phyloP scores from a whole-genome alignment of 352 stramenopile species.

The Globisporangium irregulare region DNA sequence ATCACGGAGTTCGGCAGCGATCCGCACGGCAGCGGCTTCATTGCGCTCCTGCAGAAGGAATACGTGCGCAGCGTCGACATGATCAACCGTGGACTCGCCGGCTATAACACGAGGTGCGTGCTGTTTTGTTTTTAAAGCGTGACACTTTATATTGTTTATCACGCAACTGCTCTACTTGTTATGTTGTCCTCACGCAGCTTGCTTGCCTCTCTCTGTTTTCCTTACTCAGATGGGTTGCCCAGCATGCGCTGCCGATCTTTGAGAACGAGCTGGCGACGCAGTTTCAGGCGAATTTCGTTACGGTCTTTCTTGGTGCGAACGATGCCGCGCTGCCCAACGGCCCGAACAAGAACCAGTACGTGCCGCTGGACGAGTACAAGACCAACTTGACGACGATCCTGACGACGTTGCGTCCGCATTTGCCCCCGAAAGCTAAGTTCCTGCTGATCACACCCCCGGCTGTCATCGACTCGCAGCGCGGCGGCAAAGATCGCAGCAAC shows the following conservation, averaged over 20 bases:
- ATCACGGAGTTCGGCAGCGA: conserved; percentile 55
- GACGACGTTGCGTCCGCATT: conserved; percentile 16
- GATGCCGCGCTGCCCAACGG: conserved; percentile 44
- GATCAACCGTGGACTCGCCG: conserved; percentile 50
- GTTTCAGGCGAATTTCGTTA: conserved; percentile 36
- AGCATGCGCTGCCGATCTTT: conserved; percentile 41
- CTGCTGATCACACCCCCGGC: conserved; percentile 48
- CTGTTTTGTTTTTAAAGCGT: neutral
- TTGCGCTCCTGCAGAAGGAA: conserved; percentile 37
- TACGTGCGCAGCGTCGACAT: conserved; percentile 58
- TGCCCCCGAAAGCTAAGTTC: conserved; percentile 24
- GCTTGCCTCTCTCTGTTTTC: neutral
- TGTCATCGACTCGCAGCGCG: conserved; percentile 32
- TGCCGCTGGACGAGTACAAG: conserved; percentile 42
- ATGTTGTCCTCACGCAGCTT: neutral
- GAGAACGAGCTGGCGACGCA: conserved; percentile 28
- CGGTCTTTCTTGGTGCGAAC: conserved; percentile 60
- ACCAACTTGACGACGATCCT: conserved; percentile 37
- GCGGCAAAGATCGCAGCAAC: conserved; percentile 38
- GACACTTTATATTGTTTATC: neutral
- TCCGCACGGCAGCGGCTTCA: conserved; percentile 38
- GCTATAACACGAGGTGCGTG: conserved; percentile 46
- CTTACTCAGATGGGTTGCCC: conserved; percentile 30
- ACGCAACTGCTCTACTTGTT: neutral
- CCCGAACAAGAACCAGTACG: conserved; percentile 27